phyloP scores from a whole-genome alignment of 2,329 filamentous ascomycete genomes.

The Diaporthe vaccinii region DNA sequence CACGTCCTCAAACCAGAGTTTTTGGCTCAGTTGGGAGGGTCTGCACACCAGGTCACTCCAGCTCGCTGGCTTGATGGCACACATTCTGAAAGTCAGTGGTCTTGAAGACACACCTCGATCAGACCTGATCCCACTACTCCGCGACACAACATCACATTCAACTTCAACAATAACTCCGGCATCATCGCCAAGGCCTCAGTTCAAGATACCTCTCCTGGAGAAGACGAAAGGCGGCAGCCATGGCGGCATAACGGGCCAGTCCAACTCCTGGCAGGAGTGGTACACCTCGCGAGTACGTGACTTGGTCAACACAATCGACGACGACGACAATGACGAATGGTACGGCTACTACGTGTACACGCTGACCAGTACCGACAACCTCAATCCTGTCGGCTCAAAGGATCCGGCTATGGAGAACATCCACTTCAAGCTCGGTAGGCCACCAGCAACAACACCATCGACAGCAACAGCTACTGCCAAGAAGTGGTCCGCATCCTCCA shows the following conservation, averaged over 20 bases:
- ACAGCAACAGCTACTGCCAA: neutral
- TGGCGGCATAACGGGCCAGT: constrained; percentile 21
- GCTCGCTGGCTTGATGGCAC: constrained; percentile 39
- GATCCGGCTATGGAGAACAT: constrained; percentile 42
- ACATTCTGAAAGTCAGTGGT: constrained; percentile 35
- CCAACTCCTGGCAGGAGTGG: constrained; percentile 41
- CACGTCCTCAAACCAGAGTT: constrained; percentile 39
- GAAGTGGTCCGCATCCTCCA: neutral
- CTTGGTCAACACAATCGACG: constrained; percentile 38
- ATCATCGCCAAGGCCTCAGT: neutral
- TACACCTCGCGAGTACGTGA: constrained; percentile 38
- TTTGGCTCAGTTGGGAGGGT: constrained; percentile 41
- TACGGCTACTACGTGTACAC: constrained; percentile 42
- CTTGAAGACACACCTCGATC: constrained; percentile 40
- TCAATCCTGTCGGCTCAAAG: constrained; percentile 28
- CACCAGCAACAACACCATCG: neutral
- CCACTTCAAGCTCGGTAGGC: constrained; percentile 37
- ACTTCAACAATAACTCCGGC: neutral
- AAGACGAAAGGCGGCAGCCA: constrained; percentile 14
- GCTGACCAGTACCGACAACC: constrained; percentile 33
- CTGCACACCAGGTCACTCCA: constrained; percentile 41
- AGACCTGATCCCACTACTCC: constrained; percentile 39
- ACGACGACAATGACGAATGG: constrained; percentile 38
- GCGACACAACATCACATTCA: neutral
- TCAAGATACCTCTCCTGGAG: constrained; percentile 36